A percentile compares a stretch with the other conserved stretches of the same genome.
phyloP scores from a whole-genome alignment of 176 grass and related monocot genomes.

The Poa annua region DNA sequence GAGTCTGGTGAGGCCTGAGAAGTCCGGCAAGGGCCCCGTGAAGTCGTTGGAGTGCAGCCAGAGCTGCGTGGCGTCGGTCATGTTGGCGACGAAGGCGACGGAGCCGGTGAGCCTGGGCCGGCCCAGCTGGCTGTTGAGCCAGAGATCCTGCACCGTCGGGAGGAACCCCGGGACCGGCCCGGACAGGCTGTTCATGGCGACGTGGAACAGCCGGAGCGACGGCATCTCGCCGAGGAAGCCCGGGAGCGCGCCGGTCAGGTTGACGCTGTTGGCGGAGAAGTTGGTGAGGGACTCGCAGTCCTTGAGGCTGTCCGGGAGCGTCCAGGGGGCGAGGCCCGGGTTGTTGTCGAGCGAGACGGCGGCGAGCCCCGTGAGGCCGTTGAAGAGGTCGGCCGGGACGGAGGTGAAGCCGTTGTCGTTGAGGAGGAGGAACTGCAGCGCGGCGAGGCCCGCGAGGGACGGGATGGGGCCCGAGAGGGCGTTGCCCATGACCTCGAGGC shows the following conservation, averaged over 20 bases:
- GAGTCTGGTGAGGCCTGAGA: slow-evolving; percentile 42
- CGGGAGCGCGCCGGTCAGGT: slow-evolving; percentile 58
- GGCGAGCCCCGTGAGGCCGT: slow-evolving; percentile 51
- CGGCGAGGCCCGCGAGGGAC: slow-evolving; percentile 48
- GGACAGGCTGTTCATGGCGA: slow-evolving; percentile 56
- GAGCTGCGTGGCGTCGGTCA: slow-evolving; percentile 48
- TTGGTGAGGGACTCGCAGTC: slow-evolving; percentile 46
- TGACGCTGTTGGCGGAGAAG: slow-evolving; percentile 69
- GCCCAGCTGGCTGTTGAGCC: slow-evolving; percentile 61
- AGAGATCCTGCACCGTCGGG: slow-evolving; percentile 49
- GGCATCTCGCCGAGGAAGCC: slow-evolving; percentile 53
- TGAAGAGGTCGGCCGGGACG: slow-evolving; percentile 67
- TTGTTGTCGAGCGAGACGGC: slow-evolving; percentile 61
- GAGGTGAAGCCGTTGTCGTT: slow-evolving; percentile 56
- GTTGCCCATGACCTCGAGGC: slow-evolving; percentile 71
- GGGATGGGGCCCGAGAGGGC: slow-evolving; percentile 59
- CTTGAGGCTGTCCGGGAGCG: slow-evolving; percentile 42
- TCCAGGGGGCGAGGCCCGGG: slow-evolving; percentile 59
- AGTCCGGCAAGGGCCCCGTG: slow-evolving; percentile 74
- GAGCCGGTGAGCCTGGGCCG: slow-evolving; percentile 31
- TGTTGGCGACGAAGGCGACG: slow-evolving; percentile 60
- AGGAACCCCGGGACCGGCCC: slow-evolving; percentile 64
- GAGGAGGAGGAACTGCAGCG: slow-evolving; percentile 55
- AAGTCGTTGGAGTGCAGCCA: slow-evolving; percentile 87
- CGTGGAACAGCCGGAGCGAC: slow-evolving; percentile 44